Evolutionary conservation across 2,329 filamentous ascomycete species (phyloP).

Genomic region (Tolypocladium tropicale): DNA sequence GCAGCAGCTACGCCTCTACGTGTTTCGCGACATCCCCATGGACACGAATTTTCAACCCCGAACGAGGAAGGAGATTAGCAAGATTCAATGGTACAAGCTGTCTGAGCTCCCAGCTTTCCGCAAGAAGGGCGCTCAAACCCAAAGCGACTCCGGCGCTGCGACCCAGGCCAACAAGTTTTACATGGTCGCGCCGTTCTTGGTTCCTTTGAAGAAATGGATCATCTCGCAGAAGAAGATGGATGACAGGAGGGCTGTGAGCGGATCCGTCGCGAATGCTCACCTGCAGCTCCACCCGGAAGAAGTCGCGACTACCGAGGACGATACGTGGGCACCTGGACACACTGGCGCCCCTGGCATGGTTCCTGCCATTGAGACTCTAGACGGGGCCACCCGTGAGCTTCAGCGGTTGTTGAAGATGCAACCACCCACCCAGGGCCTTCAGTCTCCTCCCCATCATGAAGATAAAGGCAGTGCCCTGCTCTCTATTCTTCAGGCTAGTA

Average conservation of each 20-base stretch:
- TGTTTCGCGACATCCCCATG: conserved; percentile 81
- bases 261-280: conserved; percentile 28
- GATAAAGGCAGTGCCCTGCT: conserved; percentile 42
- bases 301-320: conserved; percentile 52
- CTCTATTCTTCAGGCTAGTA: conserved; percentile 37
- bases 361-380: conserved; percentile 34
- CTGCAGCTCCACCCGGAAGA: conserved; percentile 38
- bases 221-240: conserved; percentile 72
- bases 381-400: conserved; percentile 40
- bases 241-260: conserved; percentile 31
- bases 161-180: conserved; percentile 82
- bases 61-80: conserved; percentile 95
- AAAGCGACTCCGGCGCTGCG: conserved; percentile 45
- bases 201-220: conserved; percentile 82
- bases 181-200: conserved; percentile 92
- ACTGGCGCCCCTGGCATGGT: conserved; percentile 20
- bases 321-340: conserved; percentile 34
- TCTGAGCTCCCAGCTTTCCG: conserved; percentile 77
- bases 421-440: conserved; percentile 38
- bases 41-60: conserved; percentile 81
- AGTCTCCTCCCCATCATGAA: conserved; percentile 19
- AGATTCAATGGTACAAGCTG: conserved; percentile 89
- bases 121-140: conserved; percentile 50
- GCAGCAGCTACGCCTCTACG: conserved; percentile 85
- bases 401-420: conserved; percentile 46